Percentiles rank a stretch among this genome's conserved stretches.
Conservation (phyloP, 2,329 filamentous ascomycete species). For the Venturia aucupariae region DNA sequence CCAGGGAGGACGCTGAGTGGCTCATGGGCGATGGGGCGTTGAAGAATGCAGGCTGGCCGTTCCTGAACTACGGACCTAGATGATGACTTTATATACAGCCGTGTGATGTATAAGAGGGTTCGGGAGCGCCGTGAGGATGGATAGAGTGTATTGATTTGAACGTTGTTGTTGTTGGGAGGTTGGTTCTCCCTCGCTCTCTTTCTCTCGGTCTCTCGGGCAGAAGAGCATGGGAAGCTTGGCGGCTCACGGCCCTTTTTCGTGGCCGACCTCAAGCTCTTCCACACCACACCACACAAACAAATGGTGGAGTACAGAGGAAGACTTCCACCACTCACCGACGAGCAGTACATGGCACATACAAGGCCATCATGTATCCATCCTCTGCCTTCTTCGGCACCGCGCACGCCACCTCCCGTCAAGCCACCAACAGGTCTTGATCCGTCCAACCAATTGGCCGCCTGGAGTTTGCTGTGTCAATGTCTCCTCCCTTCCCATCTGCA, state of each 20-base stretch:
- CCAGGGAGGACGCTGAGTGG: neutral
- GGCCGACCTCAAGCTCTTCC: neutral
- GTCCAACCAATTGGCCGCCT: neutral
- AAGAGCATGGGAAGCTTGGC: neutral
- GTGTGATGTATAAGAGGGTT: neutral
- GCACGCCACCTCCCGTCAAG: neutral
- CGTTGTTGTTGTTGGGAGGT: neutral
- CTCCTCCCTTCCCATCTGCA: neutral
- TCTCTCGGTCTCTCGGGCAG: neutral
- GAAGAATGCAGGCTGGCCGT: neutral
- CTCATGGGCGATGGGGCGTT: neutral
- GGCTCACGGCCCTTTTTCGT: neutral
- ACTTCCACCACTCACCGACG: neutral
- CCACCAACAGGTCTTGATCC: neutral
- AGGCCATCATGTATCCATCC: neutral
- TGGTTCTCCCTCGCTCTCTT: no score
- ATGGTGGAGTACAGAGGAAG: neutral
- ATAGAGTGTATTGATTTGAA: slow-evolving; percentile 1
- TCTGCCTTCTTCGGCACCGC: slow-evolving; percentile 5
- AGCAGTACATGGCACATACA: neutral
- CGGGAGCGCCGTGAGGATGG: neutral
- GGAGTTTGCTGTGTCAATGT: neutral
- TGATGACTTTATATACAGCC: neutral
- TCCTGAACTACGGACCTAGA: slow-evolving; percentile 7
- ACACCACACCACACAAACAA: neutral